Percentiles rank a stretch among this genome's conserved stretches.
These are phyloP conservation scores for Lodderomyces orthopsilosis DNA, from an alignment of 1,139 yeast species.

Conservation along the genomic window DNA sequence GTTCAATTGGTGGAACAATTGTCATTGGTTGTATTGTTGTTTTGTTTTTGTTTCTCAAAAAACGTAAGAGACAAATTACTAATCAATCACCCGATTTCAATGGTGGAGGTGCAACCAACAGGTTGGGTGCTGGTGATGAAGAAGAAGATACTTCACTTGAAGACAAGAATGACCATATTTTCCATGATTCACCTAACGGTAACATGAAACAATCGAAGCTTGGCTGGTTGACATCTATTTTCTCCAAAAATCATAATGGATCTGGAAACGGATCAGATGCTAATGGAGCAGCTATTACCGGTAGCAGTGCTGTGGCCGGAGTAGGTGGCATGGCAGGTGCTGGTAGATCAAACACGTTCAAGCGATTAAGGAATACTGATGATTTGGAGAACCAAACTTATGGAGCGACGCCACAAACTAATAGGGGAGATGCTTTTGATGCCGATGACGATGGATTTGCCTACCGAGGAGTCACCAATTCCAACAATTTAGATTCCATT, in stretches of 20 bases:
- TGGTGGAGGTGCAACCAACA: conserved; percentile 15
- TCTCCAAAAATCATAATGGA: conserved; percentile 3
- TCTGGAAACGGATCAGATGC: conserved; percentile 5
- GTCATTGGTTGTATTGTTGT: conserved; percentile 39
- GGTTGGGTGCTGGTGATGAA: conserved; percentile 5
- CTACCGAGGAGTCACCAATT: conserved; percentile 48
- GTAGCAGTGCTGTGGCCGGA: conserved; percentile 2
- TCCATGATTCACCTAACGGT: conserved; percentile 12
- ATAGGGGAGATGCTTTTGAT: conserved; percentile 8
- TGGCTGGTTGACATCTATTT: conserved; percentile 13
- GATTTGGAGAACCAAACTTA: conserved; percentile 14
- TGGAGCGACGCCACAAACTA: conserved; percentile 11
- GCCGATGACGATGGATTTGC: conserved; percentile 34
- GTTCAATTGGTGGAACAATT: conserved; percentile 47
- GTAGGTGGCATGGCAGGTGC: conserved; percentile 13
- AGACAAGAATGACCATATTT: conserved; percentile 13
- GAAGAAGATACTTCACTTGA: conserved; percentile 15
- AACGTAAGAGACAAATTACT: conserved; percentile 25
- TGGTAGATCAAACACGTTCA: conserved; percentile 11
- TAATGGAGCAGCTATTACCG: conserved; percentile 6
- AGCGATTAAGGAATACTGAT: conserved; percentile 8
- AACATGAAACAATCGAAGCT: conserved; percentile 10
- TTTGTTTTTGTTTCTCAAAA: conserved; percentile 35
- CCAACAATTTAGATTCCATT: conserved; percentile 42
- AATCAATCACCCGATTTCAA: conserved; percentile 49